These are phyloP conservation scores for Monilinia laxa DNA, from an alignment of 2,329 filamentous ascomycete species.

Conservation along the genomic window DNA sequence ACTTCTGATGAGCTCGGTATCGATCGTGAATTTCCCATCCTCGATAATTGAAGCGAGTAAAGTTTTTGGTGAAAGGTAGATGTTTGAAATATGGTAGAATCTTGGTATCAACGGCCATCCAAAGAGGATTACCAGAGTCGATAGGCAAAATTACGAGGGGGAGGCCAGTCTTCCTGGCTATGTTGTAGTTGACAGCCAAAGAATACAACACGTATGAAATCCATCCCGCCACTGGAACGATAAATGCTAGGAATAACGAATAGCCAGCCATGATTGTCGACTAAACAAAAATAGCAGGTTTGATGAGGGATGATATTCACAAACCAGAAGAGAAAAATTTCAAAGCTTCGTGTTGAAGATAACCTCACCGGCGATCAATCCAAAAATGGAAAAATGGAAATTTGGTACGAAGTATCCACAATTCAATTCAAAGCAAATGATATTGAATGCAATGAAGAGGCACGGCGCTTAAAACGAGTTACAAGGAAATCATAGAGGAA, in stretches of 20 bases:
- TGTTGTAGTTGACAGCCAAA: background rate
- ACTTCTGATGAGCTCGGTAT: constrained; percentile 15
- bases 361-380: background rate
- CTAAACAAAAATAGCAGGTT: background rate
- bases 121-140: constrained; percentile 17
- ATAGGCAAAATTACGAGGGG: constrained; percentile 17
- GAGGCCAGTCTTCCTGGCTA: background rate
- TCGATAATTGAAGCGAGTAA: constrained; percentile 17
- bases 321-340: constrained; percentile 4
- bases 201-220: background rate
- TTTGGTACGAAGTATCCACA: no score
- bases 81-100: constrained; percentile 13
- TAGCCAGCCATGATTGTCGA: constrained; percentile 3
- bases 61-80: constrained; percentile 20
- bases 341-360: background rate
- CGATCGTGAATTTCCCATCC: constrained; percentile 23
- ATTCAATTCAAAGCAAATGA: constrained; percentile 4
- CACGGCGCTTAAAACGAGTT: constrained; percentile 2
- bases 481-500: background rate
- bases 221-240: constrained; percentile 1
- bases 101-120: constrained; percentile 16
- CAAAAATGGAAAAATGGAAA: background rate
- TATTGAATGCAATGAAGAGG: background rate
- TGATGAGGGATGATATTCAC: background rate
- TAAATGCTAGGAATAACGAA: constrained; percentile 11